Base-by-base conservation (phyloP, 345 rosid genomes). In the Diplotaxis tenuifolia region DNA sequence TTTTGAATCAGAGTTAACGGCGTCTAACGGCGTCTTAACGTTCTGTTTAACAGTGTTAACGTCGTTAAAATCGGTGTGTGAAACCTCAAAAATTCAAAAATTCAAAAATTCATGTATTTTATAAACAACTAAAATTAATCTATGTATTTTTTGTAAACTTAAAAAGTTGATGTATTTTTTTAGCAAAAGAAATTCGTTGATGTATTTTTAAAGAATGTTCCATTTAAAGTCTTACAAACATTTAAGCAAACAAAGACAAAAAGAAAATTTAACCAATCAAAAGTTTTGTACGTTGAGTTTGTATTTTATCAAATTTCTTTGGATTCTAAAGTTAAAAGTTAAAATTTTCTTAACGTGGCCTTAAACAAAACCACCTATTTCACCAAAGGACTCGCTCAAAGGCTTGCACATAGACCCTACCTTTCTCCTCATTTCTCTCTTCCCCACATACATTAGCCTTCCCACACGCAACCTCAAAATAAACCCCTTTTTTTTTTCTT, bases 301-400 rank as follows among this genome's bases (percentile, higher is more conserved):
- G 52, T 27, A 5, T 1, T 50, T 27, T 31, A 31, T 8, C 21
- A 60, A 49, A 62, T 10, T 32, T 5, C 0, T 22, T 47, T 52
- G 1, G 23, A 9, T 16, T 6, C 52, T 32, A 9, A 15, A 14
- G 9, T 0, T 21, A 9, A 50, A 49, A 25, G 25, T 4, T 7
- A 2, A 7, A 16, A 1, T 14, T 19, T 12, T 10, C 16, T 12
- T 18, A n/a, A 20, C 14, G 27, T 20, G 28, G 50, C 20, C 31
- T 1, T n/a, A 20, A 28, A 75, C 2, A 52, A 29, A 20, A 63
- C 70, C 32, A 54, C 63, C 28, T 58, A 58, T 77, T 50, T 77
- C 68, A 71, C 80, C 12, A 52, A 71, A 36, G 73, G 73, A 77
- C 76, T 77, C 73, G 73, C 50, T 77, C 80, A 77, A 71, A 53